phyloP scores from a whole-genome alignment of 2,329 filamentous ascomycete species.

The Thermoascus crustaceus region DNA sequence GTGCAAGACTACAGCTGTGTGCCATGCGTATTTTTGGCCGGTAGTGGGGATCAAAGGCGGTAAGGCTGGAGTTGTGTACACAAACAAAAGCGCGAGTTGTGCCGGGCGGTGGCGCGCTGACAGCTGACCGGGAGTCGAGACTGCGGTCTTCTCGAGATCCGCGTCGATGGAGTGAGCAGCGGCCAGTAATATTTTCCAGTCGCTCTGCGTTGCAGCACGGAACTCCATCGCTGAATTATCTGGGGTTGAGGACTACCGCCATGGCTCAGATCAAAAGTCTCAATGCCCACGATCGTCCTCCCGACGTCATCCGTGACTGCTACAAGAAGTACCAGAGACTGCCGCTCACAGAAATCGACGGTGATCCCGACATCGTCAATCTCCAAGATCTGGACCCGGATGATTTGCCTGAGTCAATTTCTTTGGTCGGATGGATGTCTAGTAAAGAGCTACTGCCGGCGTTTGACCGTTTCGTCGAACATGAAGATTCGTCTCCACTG shows the following conservation, averaged over 20 bases:
- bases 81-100: conserved; percentile 25
- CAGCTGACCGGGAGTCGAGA: conserved; percentile 10
- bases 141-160: no score
- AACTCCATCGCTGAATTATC: background rate
- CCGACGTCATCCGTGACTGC: conserved; percentile 56
- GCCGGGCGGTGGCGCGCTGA: conserved; percentile 22
- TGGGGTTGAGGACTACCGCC: background rate
- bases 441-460: conserved; percentile 20
- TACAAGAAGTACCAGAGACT: conserved; percentile 70
- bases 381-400: conserved; percentile 33
- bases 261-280: conserved; percentile 39
- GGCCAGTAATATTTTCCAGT: no score
- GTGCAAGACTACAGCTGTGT: no score
- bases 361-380: conserved; percentile 52
- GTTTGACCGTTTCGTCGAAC: conserved; percentile 24
- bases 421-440: conserved; percentile 22
- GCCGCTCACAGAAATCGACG: conserved; percentile 43
- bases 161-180: no score
- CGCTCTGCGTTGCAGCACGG: no score
- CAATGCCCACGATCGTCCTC: conserved; percentile 71
- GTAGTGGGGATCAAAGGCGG: conserved; percentile 32
- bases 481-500: conserved; percentile 5
- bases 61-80: conserved; percentile 24
- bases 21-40: conserved; percentile 25
- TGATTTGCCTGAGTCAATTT: conserved; percentile 18